Percentiles rank a stretch among this genome's conserved stretches.
phyloP scores from a whole-genome alignment of 2,329 filamentous ascomycete genomes.

The Aspergillus sp. region DNA sequence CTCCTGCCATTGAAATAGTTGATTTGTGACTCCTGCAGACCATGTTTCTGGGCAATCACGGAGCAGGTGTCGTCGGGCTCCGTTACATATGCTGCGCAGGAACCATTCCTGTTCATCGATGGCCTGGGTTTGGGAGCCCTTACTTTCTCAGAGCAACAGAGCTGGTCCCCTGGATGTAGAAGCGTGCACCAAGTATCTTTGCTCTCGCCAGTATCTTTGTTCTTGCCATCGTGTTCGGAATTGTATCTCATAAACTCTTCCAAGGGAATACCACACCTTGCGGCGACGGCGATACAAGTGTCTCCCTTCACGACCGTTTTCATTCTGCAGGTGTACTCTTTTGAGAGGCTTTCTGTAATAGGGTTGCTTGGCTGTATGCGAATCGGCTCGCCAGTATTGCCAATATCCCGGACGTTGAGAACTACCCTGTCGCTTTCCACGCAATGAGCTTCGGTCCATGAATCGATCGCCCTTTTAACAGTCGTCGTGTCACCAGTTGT shows the following conservation, averaged over 20 bases:
- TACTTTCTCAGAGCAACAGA: slow-evolving; percentile 19
- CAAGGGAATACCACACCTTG: slow-evolving; percentile 40
- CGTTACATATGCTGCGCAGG: slow-evolving; percentile 38
- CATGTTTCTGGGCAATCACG: slow-evolving; percentile 25
- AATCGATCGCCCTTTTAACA: neutral
- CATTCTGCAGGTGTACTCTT: neutral
- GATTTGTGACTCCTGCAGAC: neutral
- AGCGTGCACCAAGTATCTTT: slow-evolving; percentile 19
- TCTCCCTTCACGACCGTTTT: slow-evolving; percentile 27
- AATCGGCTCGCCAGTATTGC: neutral
- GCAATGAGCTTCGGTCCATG: neutral
- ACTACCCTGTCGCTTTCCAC: neutral
- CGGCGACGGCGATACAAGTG: slow-evolving; percentile 38
- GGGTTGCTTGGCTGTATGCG: neutral
- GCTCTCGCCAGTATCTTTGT: neutral
- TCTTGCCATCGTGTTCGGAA: neutral
- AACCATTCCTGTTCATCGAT: slow-evolving; percentile 36
- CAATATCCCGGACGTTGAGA: neutral
- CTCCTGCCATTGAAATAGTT: slow-evolving; percentile 29
- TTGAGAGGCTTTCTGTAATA: neutral
- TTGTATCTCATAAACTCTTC: slow-evolving; percentile 44
- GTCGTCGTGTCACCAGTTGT: neutral
- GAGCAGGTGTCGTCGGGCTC: slow-evolving; percentile 33
- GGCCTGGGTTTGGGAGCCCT: slow-evolving; percentile 24
- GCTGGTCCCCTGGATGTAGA: slow-evolving; percentile 30